A percentile compares a stretch with the other conserved stretches of the same genome.
These are phyloP conservation scores for Didymella segeticola DNA, from an alignment of 2,329 filamentous ascomycete genomes.

Conservation along the genomic window DNA sequence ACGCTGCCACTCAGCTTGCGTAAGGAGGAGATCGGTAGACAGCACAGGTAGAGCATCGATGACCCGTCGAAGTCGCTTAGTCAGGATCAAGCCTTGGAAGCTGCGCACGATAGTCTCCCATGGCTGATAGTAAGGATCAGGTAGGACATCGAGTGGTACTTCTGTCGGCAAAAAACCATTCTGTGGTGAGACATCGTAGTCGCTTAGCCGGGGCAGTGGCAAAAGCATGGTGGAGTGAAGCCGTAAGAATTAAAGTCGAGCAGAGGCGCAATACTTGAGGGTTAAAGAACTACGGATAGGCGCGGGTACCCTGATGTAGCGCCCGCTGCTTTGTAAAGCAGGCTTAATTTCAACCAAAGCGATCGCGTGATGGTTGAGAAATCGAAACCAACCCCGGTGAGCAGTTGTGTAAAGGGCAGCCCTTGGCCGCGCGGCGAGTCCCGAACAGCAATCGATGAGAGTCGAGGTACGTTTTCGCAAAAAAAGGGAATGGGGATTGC, in stretches of 20 bases:
- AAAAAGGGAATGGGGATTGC: neutral
- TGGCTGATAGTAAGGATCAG: slow-evolving; percentile 90
- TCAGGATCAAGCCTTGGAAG: slow-evolving; percentile 85
- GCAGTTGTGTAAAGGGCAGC: slow-evolving; percentile 5
- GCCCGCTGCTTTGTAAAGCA: slow-evolving; percentile 14
- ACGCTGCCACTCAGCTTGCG: slow-evolving; percentile 88
- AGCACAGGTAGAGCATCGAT: slow-evolving; percentile 84
- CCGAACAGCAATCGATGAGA: slow-evolving; percentile 1
- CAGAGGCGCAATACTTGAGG: slow-evolving; percentile 5
- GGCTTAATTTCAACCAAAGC: slow-evolving; percentile 2
- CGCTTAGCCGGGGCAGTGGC: slow-evolving; percentile 61
- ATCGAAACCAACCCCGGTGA: neutral
- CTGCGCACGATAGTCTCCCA: slow-evolving; percentile 91
- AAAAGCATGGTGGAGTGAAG: slow-evolving; percentile 46
- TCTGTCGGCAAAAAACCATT: slow-evolving; percentile 89
- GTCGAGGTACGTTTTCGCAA: neutral
- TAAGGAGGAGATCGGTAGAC: slow-evolving; percentile 79
- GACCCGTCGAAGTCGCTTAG: slow-evolving; percentile 78
- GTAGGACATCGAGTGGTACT: slow-evolving; percentile 78
- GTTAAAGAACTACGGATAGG: slow-evolving; percentile 4
- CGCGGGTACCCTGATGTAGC: slow-evolving; percentile 14
- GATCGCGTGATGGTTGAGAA: slow-evolving; percentile 5
- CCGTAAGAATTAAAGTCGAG: slow-evolving; percentile 1
- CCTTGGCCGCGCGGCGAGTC: slow-evolving; percentile 7
- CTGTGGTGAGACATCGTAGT: slow-evolving; percentile 80